Conservation (phyloP, 129 eudicot species). For the Lonicera japonica region DNA sequence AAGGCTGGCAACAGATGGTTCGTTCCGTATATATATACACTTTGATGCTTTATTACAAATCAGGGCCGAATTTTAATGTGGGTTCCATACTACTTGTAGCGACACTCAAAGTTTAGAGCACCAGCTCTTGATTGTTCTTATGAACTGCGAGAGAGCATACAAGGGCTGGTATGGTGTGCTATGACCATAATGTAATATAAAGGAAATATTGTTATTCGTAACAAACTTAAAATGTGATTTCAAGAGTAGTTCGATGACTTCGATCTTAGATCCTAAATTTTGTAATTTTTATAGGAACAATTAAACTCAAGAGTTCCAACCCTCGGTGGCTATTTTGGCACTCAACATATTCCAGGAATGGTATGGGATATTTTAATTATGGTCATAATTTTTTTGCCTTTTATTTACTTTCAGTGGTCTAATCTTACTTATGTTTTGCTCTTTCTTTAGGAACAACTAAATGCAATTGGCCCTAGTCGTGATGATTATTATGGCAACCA, state of each 20-base stretch:
- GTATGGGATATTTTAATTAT: conserved; percentile 1
- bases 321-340: conserved; percentile 14
- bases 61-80: background rate
- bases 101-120: conserved; percentile 3
- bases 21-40: background rate
- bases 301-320: conserved; percentile 10
- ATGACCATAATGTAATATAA: background rate
- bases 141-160: conserved; percentile 18
- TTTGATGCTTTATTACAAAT: background rate
- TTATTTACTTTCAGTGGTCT: background rate
- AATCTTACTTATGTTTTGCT: background rate
- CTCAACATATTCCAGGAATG: conserved; percentile 20
- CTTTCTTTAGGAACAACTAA: conserved; percentile 5
- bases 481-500: conserved; percentile 17
- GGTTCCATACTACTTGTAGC: conserved; percentile 16
- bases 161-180: conserved; percentile 14
- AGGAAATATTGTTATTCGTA: background rate
- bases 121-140: conserved; percentile 19
- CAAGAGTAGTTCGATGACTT: background rate
- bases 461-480: background rate
- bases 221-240: background rate
- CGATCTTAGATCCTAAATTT: conserved; percentile 4
- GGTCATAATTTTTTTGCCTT: background rate
- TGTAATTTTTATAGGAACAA: conserved; percentile 8
- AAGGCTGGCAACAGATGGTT: conserved; percentile 26